Evolutionary conservation across 176 grass and related monocot genomes (phyloP).

Genomic region (Microstegium vimineum): DNA sequence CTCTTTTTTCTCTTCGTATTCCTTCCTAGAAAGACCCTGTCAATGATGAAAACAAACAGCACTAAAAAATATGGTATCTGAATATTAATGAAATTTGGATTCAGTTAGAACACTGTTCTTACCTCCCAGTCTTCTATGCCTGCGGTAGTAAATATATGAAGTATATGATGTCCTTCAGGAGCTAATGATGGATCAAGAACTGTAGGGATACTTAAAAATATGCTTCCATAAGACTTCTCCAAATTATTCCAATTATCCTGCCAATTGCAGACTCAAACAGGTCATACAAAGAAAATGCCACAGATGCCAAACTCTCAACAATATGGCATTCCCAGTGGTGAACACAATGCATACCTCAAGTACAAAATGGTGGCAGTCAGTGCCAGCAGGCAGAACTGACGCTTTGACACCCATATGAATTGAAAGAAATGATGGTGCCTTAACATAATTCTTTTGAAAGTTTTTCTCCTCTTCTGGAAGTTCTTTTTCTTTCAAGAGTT

Average conservation of each 20-base stretch:
- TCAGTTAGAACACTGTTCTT: background rate
- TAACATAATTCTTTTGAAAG: constrained; percentile 87
- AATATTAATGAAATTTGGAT: background rate
- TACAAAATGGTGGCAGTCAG: constrained; percentile 95
- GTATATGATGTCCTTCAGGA: constrained; percentile 87
- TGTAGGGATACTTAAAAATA: constrained; percentile 97
- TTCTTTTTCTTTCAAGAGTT: constrained; percentile 80
- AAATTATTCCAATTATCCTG: constrained; percentile 90
- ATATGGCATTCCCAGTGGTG: background rate
- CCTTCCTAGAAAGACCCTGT: constrained; percentile 69
- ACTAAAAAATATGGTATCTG: background rate
- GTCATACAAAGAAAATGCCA: background rate
- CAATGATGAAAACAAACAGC: constrained; percentile 9
- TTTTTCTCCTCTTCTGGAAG: constrained; percentile 95
- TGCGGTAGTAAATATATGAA: constrained; percentile 94
- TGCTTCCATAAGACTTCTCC: constrained; percentile 90
- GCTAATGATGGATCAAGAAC: constrained; percentile 92
- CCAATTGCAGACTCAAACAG: background rate
- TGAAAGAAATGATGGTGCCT: constrained; percentile 93
- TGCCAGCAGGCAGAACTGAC: constrained; percentile 71
- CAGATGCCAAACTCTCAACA: background rate
- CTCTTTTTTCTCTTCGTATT: constrained; percentile 87
- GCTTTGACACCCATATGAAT: constrained; percentile 97
- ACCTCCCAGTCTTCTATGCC: constrained; percentile 96
- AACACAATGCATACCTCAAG: constrained; percentile 65